Conservation (phyloP, 2,329 filamentous ascomycete genomes). For the Apiospora rasikravindrae region DNA sequence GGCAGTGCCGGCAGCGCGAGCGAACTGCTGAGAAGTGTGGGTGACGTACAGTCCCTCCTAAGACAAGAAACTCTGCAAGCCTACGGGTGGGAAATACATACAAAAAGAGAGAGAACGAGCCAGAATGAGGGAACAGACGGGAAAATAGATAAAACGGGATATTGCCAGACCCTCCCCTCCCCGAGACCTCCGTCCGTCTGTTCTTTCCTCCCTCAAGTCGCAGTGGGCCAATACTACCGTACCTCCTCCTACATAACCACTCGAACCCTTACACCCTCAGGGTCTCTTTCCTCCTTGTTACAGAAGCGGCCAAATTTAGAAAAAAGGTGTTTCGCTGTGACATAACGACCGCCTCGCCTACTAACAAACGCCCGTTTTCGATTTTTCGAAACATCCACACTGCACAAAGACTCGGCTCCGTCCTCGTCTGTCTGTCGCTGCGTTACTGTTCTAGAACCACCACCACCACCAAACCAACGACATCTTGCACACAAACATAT, state of each 20-base stretch:
- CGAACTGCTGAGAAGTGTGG: not conserved
- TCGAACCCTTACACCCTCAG: not conserved
- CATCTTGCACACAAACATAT: not conserved
- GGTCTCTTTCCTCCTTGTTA: not conserved
- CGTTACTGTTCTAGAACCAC: not conserved
- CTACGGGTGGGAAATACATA: not conserved
- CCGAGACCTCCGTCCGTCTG: not conserved
- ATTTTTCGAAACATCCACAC: conserved; percentile 13
- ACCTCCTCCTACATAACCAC: not conserved
- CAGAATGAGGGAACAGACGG: not conserved
- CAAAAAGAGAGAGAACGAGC: not conserved
- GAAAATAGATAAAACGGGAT: conserved; percentile 7
- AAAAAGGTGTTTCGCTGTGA: not conserved
- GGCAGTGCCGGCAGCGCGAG: conserved; percentile 1
- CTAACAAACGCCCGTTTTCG: conserved; percentile 3
- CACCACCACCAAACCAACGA: not conserved
- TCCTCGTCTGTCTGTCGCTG: not conserved
- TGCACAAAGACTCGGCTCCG: not conserved
- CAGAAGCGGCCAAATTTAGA: conserved; percentile 14
- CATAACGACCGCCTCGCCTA: not conserved
- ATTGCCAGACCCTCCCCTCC: conserved; percentile 12
- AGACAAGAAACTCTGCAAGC: conserved; percentile 6
- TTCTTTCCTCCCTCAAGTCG: not conserved
- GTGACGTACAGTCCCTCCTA: not conserved
- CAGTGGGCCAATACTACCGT: not conserved